phyloP scores from a whole-genome alignment of 345 rosid genomes.

The Punica granatum region DNA sequence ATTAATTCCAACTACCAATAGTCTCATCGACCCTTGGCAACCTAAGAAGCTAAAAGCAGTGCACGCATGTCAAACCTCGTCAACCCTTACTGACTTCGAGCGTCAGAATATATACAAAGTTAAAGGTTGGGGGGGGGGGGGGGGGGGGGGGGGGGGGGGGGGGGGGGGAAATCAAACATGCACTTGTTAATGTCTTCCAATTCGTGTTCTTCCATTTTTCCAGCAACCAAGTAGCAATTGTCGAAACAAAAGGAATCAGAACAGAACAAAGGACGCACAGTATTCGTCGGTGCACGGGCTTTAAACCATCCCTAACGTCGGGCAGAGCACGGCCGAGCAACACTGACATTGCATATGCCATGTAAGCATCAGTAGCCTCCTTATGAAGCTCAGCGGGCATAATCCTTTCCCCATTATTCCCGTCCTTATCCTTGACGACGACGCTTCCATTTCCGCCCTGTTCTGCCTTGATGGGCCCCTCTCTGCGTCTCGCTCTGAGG shows the following conservation, averaged over 20 bases:
- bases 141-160: too few relatives aligned
- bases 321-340: constrained; percentile 94
- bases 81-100: not conserved
- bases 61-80: not conserved
- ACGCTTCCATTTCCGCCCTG: constrained; percentile 39
- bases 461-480: constrained; percentile 17
- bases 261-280: constrained; percentile 36
- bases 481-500: constrained; percentile 21
- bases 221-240: not conserved
- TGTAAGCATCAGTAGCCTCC: constrained; percentile 85
- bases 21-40: not conserved
- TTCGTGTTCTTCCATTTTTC: not conserved
- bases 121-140: too few relatives aligned
- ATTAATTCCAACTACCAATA: not conserved
- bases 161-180: too few relatives aligned
- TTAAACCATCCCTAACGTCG: constrained; percentile 85
- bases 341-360: constrained; percentile 91
- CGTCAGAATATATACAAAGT: not conserved
- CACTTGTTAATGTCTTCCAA: not conserved
- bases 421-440: constrained; percentile 24
- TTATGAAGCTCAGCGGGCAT: constrained; percentile 68
- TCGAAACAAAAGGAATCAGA: not conserved
- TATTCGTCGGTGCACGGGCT: constrained; percentile 93
- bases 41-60: not conserved
- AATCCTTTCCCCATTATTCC: constrained; percentile 27